phyloP scores from a whole-genome alignment of 306 rosid genomes.

The Castanea crenata region DNA sequence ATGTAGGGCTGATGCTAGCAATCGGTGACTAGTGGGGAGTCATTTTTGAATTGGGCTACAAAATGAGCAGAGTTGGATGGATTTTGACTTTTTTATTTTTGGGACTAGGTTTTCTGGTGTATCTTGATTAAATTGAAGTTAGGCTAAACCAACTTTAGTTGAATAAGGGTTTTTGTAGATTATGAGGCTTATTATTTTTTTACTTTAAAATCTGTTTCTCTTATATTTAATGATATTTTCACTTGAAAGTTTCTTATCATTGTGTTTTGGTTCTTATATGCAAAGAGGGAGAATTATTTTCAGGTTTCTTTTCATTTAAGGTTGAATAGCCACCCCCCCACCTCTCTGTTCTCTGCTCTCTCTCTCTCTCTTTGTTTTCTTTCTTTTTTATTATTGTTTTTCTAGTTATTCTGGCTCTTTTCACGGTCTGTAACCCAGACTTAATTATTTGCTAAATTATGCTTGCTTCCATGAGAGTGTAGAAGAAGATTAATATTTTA shows the following conservation, averaged over 20 bases:
- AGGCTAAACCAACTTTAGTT: not conserved
- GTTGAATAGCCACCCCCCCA: not conserved
- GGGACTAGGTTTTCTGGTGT: not conserved
- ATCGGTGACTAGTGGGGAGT: not conserved
- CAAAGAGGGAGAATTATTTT: not conserved
- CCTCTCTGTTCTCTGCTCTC: no score
- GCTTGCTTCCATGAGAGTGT: not conserved
- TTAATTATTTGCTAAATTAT: not conserved
- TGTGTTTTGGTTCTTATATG: not conserved
- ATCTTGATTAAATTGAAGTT: not conserved
- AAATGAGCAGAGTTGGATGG: not conserved
- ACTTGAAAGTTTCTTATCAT: not conserved
- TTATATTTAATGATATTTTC: not conserved
- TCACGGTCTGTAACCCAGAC: not conserved
- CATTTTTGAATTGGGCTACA: not conserved
- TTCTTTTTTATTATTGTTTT: not conserved
- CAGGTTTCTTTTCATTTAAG: not conserved
- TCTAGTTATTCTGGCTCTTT: not conserved
- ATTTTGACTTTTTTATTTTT: not conserved
- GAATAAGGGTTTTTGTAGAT: not conserved
- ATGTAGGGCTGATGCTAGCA: not conserved
- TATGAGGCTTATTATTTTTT: not conserved
- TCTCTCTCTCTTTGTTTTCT: not conserved
- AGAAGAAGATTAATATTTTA: not conserved
- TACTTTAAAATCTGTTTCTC: not conserved